Evolutionary conservation across 2,329 filamentous ascomycete species (phyloP).

Genomic region (Aspergillus brunneoviolaceus): DNA sequence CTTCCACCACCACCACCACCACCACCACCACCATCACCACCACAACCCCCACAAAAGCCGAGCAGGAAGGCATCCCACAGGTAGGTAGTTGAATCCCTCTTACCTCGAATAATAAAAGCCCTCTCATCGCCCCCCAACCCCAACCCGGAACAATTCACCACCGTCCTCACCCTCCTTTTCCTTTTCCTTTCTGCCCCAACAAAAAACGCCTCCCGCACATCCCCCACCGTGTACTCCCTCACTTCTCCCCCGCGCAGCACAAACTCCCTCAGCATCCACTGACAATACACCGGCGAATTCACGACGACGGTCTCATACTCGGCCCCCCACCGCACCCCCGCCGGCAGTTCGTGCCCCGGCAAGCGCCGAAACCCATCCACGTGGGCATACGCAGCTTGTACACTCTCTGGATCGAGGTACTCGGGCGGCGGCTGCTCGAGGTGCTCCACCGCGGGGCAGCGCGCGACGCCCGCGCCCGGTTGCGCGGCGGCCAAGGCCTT

Average conservation of each 20-base stretch:
- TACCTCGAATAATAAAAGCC: conserved; percentile 46
- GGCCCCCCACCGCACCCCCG: conserved; percentile 42
- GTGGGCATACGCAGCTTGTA: conserved; percentile 31
- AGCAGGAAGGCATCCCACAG: not conserved
- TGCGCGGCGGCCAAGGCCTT: conserved; percentile 34
- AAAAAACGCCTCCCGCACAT: conserved; percentile 40
- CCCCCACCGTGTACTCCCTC: conserved; percentile 28
- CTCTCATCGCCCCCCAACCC: conserved; percentile 43
- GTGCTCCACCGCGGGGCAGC: conserved; percentile 43
- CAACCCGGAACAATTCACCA: conserved; percentile 48
- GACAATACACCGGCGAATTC: conserved; percentile 47
- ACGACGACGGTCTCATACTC: conserved; percentile 44
- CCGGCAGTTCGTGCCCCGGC: conserved; percentile 25
- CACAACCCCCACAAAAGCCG: too few species aligned
- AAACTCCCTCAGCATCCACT: conserved; percentile 43
- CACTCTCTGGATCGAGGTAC: conserved; percentile 31
- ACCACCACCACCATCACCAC: too few species aligned
- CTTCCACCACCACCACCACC: too few species aligned
- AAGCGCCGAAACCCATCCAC: conserved; percentile 35
- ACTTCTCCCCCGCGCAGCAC: conserved; percentile 39
- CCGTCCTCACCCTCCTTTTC: conserved; percentile 30
- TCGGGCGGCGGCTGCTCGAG: conserved; percentile 40
- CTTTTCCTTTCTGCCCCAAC: conserved; percentile 16
- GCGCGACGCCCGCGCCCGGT: conserved; percentile 39
- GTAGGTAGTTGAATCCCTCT: conserved; percentile 11